phyloP scores from a whole-genome alignment of 306 rosid genomes.

The Calophaca sinica region DNA sequence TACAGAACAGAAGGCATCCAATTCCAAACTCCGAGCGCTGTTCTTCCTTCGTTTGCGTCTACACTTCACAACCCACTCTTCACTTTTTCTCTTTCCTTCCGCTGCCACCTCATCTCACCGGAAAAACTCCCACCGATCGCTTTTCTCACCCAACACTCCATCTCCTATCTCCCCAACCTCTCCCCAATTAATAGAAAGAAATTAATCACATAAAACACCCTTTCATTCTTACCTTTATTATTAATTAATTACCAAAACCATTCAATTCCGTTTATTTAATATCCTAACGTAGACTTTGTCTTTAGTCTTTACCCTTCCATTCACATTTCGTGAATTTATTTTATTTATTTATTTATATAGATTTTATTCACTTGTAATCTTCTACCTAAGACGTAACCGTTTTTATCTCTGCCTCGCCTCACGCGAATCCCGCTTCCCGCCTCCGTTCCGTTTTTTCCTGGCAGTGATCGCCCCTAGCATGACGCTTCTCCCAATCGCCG shows the following conservation, averaged over 20 bases:
- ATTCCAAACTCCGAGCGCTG: slow-evolving; percentile 32
- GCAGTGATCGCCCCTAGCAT: slow-evolving; percentile 33
- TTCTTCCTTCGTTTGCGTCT: slow-evolving; percentile 16
- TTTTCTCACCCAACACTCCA: slow-evolving; percentile 31
- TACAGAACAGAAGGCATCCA: neutral
- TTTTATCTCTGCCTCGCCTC: slow-evolving; percentile 38
- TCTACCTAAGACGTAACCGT: slow-evolving; percentile 47
- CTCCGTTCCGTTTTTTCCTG: slow-evolving; percentile 32
- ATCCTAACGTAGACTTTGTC: slow-evolving; percentile 28
- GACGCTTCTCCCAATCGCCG: slow-evolving; percentile 43
- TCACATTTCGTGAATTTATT: slow-evolving; percentile 2
- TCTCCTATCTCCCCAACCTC: neutral
- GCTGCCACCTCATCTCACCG: slow-evolving; percentile 46
- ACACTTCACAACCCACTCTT: neutral
- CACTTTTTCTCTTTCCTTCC: neutral
- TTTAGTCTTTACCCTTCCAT: slow-evolving; percentile 9
- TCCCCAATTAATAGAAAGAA: neutral
- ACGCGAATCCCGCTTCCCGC: slow-evolving; percentile 43
- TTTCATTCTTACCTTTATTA: neutral
- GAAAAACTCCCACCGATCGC: slow-evolving; percentile 24
- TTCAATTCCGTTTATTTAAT: slow-evolving; percentile 20
- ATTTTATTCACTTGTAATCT: slow-evolving; percentile 2
- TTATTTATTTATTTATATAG: slow-evolving; percentile 5
- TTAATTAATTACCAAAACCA: neutral
- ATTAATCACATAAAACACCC: neutral